Percentiles rank a stretch among this genome's conserved stretches.
phyloP scores from a whole-genome alignment of 1,284 basidiomycete genomes.

The Singerocomus rubriflavus region DNA sequence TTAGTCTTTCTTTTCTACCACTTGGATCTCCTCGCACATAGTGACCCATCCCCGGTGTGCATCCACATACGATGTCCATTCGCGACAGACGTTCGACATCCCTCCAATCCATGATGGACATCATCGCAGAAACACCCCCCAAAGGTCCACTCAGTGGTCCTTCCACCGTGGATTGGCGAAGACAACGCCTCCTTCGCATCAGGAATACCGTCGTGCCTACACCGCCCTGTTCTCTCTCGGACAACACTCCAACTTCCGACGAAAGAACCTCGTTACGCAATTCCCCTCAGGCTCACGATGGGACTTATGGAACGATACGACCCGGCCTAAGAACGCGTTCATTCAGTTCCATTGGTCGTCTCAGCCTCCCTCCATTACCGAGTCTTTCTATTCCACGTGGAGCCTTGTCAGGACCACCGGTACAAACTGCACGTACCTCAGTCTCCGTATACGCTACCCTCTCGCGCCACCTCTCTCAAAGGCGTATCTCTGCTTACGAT shows the following conservation, averaged over 20 bases:
- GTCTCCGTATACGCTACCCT: conserved; percentile 16
- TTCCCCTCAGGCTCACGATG: neutral
- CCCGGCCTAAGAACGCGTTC: conserved; percentile 12
- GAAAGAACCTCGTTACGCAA: conserved; percentile 22
- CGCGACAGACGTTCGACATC: conserved; percentile 19
- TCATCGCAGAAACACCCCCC: conserved; percentile 11
- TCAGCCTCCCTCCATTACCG: conserved; percentile 11
- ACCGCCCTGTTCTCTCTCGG: conserved; percentile 1
- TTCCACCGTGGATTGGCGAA: conserved; percentile 31
- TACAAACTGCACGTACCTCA: conserved; percentile 18
- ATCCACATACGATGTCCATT: conserved; percentile 18
- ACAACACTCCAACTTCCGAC: conserved; percentile 3
- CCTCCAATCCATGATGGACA: conserved; percentile 18
- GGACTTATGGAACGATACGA: conserved; percentile 22
- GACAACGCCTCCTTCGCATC: conserved; percentile 32
- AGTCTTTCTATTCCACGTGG: conserved; percentile 6
- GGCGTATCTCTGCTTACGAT: conserved; percentile 75
- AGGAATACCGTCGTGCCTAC: conserved; percentile 8
- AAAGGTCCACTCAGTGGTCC: conserved; percentile 29
- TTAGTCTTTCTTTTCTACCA: no score
- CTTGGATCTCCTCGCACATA: no score
- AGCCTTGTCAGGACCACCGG: conserved; percentile 21
- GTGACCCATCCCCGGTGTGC: neutral
- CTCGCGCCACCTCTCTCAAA: conserved; percentile 40
- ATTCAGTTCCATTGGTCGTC: conserved; percentile 8